Conservation (phyloP, 768 basidiomycete genomes). For the Mycena belliarum region DNA sequence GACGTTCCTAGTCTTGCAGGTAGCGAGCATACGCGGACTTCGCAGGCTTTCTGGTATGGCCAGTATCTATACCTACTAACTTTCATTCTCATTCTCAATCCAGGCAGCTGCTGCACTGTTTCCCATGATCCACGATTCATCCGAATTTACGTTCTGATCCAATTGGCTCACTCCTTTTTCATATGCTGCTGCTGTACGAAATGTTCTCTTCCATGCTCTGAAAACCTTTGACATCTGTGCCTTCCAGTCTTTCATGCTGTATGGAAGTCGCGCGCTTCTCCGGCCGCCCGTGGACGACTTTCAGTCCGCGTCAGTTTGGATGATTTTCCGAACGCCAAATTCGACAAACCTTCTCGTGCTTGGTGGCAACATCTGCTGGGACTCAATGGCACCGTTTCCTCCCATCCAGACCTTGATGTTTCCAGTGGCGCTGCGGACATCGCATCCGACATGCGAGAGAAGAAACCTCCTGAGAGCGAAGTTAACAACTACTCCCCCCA, state of each 20-base stretch:
- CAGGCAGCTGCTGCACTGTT: constrained; percentile 49
- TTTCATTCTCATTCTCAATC: background rate
- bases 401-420: constrained; percentile 3
- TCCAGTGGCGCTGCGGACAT: background rate
- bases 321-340: constrained; percentile 36
- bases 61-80: background rate
- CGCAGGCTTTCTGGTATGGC: constrained; percentile 51
- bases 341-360: constrained; percentile 33
- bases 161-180: constrained; percentile 57
- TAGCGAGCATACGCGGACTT: constrained; percentile 36
- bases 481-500: background rate
- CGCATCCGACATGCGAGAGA: background rate
- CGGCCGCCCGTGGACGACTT: constrained; percentile 55
- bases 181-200: constrained; percentile 60
- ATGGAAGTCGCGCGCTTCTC: constrained; percentile 52
- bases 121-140: constrained; percentile 36
- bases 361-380: constrained; percentile 55
- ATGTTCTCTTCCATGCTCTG: background rate
- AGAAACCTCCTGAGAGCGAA: background rate
- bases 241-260: constrained; percentile 53
- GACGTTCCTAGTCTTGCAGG: constrained; percentile 43
- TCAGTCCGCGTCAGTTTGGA: constrained; percentile 51
- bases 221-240: constrained; percentile 5
- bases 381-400: background rate
- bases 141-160: constrained; percentile 46